Conservation (phyloP, 2,329 filamentous ascomycete species). For the Botrytis elliptica region DNA sequence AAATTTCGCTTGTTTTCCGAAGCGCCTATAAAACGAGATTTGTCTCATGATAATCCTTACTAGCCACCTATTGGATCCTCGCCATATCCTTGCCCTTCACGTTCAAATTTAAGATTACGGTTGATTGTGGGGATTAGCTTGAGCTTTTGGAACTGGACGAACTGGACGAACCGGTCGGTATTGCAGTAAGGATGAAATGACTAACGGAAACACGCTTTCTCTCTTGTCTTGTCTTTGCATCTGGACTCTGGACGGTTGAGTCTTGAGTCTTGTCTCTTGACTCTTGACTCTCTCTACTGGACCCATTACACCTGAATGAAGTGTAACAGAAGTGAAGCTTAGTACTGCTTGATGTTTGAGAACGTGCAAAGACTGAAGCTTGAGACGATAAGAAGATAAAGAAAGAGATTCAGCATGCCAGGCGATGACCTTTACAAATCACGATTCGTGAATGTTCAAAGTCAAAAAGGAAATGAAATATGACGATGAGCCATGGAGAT, state of each 20-base stretch:
- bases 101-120: conserved; percentile 13
- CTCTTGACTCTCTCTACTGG: neutral
- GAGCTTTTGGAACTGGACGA: neutral
- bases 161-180: neutral
- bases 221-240: neutral
- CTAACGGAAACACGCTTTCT: neutral
- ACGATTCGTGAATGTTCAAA: neutral
- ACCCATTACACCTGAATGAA: neutral
- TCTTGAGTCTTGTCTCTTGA: neutral
- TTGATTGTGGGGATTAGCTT: conserved; percentile 13
- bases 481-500: neutral
- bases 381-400: neutral
- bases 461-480: neutral
- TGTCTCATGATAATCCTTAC: neutral
- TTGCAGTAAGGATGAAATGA: neutral
- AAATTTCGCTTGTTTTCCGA: conserved; percentile 8
- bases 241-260: neutral
- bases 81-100: neutral
- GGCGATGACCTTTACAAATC: neutral
- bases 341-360: neutral
- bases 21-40: conserved; percentile 3
- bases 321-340: neutral
- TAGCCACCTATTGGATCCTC: neutral
- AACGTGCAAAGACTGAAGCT: neutral
- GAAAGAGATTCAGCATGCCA: neutral